phyloP scores from a whole-genome alignment of 1,139 yeast species.

The Blastobotrys arbuscula region DNA sequence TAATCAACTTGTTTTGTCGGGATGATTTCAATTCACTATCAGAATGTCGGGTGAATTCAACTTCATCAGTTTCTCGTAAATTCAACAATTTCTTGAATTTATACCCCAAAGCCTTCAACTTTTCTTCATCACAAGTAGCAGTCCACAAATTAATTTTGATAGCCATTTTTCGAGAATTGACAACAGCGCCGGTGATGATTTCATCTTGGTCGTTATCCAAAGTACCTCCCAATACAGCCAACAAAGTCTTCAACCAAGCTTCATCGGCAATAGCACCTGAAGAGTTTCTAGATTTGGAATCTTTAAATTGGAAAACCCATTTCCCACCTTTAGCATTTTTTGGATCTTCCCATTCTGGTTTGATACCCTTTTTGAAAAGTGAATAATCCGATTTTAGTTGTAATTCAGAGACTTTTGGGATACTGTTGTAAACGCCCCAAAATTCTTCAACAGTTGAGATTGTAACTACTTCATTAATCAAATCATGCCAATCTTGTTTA shows the following conservation, averaged over 20 bases:
- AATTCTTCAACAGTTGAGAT: conserved; percentile 94
- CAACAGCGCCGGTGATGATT: conserved; percentile 92
- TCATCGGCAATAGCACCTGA: conserved; percentile 45
- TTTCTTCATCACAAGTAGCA: conserved; percentile 57
- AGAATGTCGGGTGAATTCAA: conserved; percentile 67
- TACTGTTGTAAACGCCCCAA: conserved; percentile 96
- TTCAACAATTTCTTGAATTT: conserved; percentile 70
- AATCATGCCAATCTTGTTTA: conserved; percentile 79
- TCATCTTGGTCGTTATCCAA: conserved; percentile 68
- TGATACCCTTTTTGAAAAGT: conserved; percentile 86
- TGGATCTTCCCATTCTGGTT: conserved; percentile 98
- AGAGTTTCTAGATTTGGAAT: conserved; percentile 31
- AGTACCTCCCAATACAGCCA: conserved; percentile 94
- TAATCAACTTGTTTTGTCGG: neutral
- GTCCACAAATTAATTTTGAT: conserved; percentile 94
- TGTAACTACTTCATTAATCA: conserved; percentile 88
- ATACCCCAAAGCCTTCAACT: conserved; percentile 56
- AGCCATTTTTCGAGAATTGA: conserved; percentile 78
- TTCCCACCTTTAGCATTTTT: conserved; percentile 89
- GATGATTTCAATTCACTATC: conserved; percentile 1
- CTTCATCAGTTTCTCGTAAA: conserved; percentile 59
- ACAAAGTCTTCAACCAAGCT: conserved; percentile 85
- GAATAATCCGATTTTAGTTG: conserved; percentile 94
- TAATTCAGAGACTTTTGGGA: conserved; percentile 87
- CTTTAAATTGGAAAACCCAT: conserved; percentile 79